Evolutionary conservation across 2,329 filamentous ascomycete species (phyloP).

Genomic region (Aspergillus proliferans): DNA sequence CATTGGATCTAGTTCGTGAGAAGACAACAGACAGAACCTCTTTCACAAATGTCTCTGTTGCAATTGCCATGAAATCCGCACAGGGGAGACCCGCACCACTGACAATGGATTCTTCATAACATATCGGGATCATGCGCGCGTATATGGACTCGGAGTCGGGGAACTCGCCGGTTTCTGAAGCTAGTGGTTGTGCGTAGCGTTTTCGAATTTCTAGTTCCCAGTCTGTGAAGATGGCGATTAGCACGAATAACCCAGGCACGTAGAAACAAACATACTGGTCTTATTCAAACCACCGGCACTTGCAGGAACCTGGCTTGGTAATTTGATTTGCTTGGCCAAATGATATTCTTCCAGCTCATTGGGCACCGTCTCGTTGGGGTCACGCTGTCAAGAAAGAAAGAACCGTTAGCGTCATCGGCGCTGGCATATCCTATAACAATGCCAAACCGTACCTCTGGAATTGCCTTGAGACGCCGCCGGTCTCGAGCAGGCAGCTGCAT

Average conservation of each 20-base stretch:
- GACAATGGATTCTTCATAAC: conserved; percentile 57
- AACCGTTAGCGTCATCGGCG: conserved; percentile 6
- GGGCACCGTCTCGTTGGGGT: conserved; percentile 24
- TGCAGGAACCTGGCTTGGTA: conserved; percentile 58
- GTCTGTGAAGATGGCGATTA: conserved; percentile 31
- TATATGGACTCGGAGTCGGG: conserved; percentile 53
- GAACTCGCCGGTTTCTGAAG: conserved; percentile 57
- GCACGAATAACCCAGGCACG: background rate
- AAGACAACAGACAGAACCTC: conserved; percentile 52
- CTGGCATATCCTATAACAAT: background rate
- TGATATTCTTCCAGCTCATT: conserved; percentile 40
- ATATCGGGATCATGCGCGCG: conserved; percentile 58
- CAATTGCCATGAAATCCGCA: conserved; percentile 56
- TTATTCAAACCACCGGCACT: conserved; percentile 71
- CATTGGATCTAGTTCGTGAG: conserved; percentile 50
- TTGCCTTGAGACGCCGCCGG: conserved; percentile 52
- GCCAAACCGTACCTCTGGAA: conserved; percentile 40
- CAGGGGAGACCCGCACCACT: conserved; percentile 48
- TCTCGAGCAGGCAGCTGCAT: conserved; percentile 58
- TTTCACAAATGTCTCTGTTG: conserved; percentile 59
- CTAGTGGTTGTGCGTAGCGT: conserved; percentile 57
- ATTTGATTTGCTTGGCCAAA: conserved; percentile 43
- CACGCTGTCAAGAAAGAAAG: conserved; percentile 23
- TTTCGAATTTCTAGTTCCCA: conserved; percentile 62
- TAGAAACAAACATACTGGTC: conserved; percentile 53